Evolutionary conservation across 306 rosid genomes (phyloP).

Genomic region (Coriaria nepalensis): DNA sequence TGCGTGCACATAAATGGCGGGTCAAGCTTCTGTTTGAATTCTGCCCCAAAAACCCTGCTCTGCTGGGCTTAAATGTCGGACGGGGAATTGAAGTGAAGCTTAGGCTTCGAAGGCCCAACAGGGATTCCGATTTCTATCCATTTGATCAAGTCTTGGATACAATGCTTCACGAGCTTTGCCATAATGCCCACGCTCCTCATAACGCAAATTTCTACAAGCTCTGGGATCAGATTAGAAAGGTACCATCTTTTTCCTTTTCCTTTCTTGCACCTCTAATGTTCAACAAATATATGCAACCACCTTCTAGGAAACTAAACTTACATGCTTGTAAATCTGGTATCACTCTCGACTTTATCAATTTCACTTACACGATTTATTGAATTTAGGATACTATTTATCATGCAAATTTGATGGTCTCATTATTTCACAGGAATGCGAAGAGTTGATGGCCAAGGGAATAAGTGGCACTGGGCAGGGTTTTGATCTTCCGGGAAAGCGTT

Average conservation of each 20-base stretch:
- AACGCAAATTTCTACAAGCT: slow-evolving; percentile 80
- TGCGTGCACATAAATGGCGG: slow-evolving; percentile 83
- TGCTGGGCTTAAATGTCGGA: slow-evolving; percentile 74
- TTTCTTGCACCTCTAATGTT: slow-evolving; percentile 4
- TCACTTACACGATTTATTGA: no score
- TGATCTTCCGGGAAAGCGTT: slow-evolving; percentile 81
- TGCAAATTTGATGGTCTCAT: slow-evolving; percentile 8
- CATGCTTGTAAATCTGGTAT: no score
- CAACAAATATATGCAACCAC: background rate
- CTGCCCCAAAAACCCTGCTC: slow-evolving; percentile 53
- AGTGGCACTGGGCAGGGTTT: slow-evolving; percentile 64
- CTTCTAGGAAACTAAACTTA: no score
- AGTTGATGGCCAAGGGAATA: slow-evolving; percentile 70
- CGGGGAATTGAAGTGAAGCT: slow-evolving; percentile 66
- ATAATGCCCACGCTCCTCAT: slow-evolving; percentile 69
- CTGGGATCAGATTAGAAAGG: slow-evolving; percentile 95
- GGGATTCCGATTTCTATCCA: slow-evolving; percentile 54
- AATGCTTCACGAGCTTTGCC: slow-evolving; percentile 97
- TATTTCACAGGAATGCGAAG: slow-evolving; percentile 68
- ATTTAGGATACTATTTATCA: slow-evolving; percentile 5
- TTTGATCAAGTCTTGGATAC: slow-evolving; percentile 73
- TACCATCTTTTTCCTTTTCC: slow-evolving; percentile 3
- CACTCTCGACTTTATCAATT: no score
- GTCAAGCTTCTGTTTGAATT: slow-evolving; percentile 81
- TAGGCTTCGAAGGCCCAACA: slow-evolving; percentile 65